A percentile compares a stretch with the other conserved stretches of the same genome.
phyloP scores from a whole-genome alignment of 2,329 filamentous ascomycete species.

The Fusarium irregulare region DNA sequence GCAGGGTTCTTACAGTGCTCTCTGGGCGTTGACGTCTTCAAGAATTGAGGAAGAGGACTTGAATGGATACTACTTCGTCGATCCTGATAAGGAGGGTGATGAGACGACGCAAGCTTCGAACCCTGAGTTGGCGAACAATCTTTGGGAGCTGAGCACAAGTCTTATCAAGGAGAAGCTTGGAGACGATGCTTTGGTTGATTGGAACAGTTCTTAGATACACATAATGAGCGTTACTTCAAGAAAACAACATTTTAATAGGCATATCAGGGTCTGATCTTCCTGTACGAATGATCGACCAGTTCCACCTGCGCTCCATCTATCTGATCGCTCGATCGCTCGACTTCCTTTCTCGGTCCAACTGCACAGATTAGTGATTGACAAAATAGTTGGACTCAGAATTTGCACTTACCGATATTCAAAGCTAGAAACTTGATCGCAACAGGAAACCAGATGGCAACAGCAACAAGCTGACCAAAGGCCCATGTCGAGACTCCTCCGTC shows the following conservation, averaged over 20 bases:
- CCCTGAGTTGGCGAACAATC: constrained; percentile 49
- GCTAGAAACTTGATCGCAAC: not conserved
- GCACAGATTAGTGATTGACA: not conserved
- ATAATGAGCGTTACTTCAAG: not conserved
- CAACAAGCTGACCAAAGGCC: constrained; percentile 13
- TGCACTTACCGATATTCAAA: not conserved
- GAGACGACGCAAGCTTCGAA: constrained; percentile 55
- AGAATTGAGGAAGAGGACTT: constrained; percentile 56
- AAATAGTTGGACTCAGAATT: accelerated
- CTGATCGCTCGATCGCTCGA: accelerated
- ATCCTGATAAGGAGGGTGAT: constrained; percentile 53
- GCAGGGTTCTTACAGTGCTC: constrained; percentile 57
- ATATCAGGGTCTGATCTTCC: not conserved
- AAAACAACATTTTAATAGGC: no score
- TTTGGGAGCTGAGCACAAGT: constrained; percentile 55
- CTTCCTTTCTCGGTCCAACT: not conserved
- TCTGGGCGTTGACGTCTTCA: constrained; percentile 56
- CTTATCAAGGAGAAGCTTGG: constrained; percentile 56
- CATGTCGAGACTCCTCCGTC: not conserved
- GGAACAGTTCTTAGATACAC: constrained; percentile 5
- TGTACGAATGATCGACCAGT: not conserved
- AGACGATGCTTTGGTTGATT: constrained; percentile 49
- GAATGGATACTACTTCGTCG: constrained; percentile 58
- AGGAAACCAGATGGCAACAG: constrained; percentile 10
- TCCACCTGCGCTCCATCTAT: not conserved